A percentile compares a stretch with the other conserved stretches of the same genome.
Conservation (phyloP, 169 alveolate genomes). For the Plasmodium gonderi region DNA sequence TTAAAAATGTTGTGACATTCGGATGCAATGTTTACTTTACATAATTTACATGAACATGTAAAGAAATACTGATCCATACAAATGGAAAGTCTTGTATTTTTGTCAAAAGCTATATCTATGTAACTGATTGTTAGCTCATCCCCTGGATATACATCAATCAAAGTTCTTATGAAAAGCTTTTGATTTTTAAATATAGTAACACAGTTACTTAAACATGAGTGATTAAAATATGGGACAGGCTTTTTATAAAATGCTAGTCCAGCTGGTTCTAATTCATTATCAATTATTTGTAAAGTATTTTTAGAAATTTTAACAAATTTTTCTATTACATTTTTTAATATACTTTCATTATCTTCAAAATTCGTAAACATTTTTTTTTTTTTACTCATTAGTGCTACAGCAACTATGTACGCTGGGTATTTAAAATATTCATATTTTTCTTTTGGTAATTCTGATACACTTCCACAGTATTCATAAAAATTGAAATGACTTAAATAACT, state of each 20-base stretch:
- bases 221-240: conserved; percentile 60
- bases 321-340: conserved; percentile 47
- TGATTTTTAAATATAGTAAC: conserved; percentile 59
- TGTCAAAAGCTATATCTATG: conserved; percentile 49
- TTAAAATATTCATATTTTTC: conserved; percentile 64
- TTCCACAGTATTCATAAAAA: conserved; percentile 67
- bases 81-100: conserved; percentile 39
- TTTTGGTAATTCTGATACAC: conserved; percentile 28
- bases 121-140: conserved; percentile 65
- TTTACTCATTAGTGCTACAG: conserved; percentile 61
- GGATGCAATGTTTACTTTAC: conserved; percentile 45
- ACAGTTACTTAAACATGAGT: conserved; percentile 73
- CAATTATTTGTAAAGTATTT: conserved; percentile 55
- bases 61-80: conserved; percentile 65
- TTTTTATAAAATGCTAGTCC: conserved; percentile 54
- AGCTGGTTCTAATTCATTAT: conserved; percentile 67
- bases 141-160: conserved; percentile 69
- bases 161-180: conserved; percentile 26
- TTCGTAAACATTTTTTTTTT: conserved; percentile 34
- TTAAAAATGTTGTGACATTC: conserved; percentile 64
- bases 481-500: conserved; percentile 52
- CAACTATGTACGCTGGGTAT: conserved; percentile 68
- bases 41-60: conserved; percentile 64
- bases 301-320: conserved; percentile 58
- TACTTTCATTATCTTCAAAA: conserved; percentile 66